Conservation (phyloP, 345 rosid species). For the Populus nigra region DNA sequence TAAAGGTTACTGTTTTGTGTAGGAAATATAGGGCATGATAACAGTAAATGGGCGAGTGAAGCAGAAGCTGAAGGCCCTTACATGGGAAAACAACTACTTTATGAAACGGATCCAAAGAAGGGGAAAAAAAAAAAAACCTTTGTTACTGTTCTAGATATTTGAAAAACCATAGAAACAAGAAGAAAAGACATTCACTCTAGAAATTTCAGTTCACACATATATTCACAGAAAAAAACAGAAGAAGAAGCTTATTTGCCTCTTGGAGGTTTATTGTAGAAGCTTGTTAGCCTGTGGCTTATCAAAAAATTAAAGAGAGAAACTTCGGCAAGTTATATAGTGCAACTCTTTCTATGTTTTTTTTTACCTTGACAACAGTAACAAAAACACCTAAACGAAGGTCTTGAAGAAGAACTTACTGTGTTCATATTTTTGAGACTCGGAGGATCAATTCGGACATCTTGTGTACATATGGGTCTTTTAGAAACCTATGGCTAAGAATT, state of each 20-base stretch:
- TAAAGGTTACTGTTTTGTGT: conserved; percentile 20
- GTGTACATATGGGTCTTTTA: background rate
- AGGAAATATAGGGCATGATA: conserved; percentile 18
- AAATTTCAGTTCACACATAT: background rate
- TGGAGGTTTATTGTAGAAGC: too few relatives aligned
- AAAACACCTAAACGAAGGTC: too few relatives aligned
- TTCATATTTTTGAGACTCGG: background rate
- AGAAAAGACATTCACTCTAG: background rate
- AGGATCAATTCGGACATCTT: conserved; percentile 4
- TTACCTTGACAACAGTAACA: too few relatives aligned
- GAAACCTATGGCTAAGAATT: background rate
- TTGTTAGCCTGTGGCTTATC: too few relatives aligned
- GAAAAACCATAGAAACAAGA: conserved; percentile 2
- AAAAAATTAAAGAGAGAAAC: too few relatives aligned
- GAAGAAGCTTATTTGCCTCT: too few relatives aligned
- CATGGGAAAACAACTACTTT: conserved; percentile 18
- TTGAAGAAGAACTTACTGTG: too few relatives aligned
- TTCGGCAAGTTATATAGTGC: too few relatives aligned
- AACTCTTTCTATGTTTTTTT: too few relatives aligned
- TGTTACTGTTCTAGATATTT: conserved; percentile 20
- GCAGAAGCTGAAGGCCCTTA: conserved; percentile 20
- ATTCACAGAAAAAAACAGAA: background rate
- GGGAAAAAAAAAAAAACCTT: conserved; percentile 4
- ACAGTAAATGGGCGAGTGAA: conserved; percentile 12
- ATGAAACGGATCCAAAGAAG: conserved; percentile 27